phyloP scores from a whole-genome alignment of 495 filamentous ascomycete genomes.

The Penicillium psychrofluorescens region DNA sequence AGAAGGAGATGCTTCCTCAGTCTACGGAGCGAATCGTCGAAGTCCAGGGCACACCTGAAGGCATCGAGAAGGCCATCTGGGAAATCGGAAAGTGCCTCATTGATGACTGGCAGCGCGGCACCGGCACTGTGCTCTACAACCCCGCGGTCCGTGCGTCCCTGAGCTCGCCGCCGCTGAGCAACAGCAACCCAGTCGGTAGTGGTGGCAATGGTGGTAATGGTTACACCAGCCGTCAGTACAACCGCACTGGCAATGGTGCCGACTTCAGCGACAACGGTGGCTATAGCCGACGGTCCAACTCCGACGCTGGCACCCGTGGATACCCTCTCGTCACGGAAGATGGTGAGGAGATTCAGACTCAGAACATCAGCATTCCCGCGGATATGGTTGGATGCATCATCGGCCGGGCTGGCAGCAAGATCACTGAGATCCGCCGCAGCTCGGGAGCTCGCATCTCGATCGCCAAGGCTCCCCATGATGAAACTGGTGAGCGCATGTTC shows the following conservation, averaged over 20 bases:
- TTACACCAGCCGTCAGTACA: constrained; percentile 66
- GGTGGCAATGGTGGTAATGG: constrained; percentile 25
- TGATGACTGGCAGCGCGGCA: constrained; percentile 94
- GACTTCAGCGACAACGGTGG: constrained; percentile 84
- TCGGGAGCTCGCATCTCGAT: constrained; percentile 97
- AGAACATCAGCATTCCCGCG: constrained; percentile 97
- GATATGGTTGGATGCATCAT: constrained; percentile 99
- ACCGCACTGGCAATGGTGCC: constrained; percentile 91
- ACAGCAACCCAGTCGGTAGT: constrained; percentile 23
- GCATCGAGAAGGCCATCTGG: constrained; percentile 93
- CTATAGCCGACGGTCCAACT: constrained; percentile 71
- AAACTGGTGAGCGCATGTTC: constrained; percentile 98
- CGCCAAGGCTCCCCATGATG: constrained; percentile 95
- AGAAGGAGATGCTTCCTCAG: constrained; percentile 99
- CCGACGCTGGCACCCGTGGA: constrained; percentile 62
- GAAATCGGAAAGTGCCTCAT: constrained; percentile 98
- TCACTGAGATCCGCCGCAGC: constrained; percentile 92
- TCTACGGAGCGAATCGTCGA: constrained; percentile 99
- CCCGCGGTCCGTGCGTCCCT: constrained; percentile 79
- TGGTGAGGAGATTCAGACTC: constrained; percentile 94
- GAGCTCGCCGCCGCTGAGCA: constrained; percentile 31
- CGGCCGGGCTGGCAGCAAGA: constrained; percentile 87
- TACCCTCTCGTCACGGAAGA: constrained; percentile 86
- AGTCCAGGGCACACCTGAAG: constrained; percentile 85
- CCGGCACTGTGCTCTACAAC: constrained; percentile 94